phyloP scores from a whole-genome alignment of 2,329 filamentous ascomycete genomes.

The Clarireedia homoeocarpa region DNA sequence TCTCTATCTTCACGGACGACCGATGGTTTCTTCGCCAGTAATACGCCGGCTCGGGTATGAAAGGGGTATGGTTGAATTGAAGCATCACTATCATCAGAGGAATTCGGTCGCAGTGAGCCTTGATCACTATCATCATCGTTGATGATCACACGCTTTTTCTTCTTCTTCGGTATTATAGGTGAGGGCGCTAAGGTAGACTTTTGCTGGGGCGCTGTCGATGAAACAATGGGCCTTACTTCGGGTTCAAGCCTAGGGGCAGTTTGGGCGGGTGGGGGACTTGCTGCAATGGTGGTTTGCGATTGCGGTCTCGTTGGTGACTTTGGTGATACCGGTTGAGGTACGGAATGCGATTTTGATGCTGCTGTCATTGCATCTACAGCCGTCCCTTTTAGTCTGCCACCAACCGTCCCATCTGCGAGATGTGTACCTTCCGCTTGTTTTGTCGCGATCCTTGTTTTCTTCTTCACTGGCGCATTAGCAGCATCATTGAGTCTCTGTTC shows the following conservation, averaged over 20 bases:
- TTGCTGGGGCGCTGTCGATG: neutral
- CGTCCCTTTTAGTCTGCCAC: slow-evolving; percentile 42
- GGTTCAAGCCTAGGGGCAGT: neutral
- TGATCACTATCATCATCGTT: slow-evolving; percentile 22
- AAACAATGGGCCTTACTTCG: neutral
- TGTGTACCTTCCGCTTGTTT: slow-evolving; percentile 33
- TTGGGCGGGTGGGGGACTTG: slow-evolving; percentile 4
- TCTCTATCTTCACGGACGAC: slow-evolving; percentile 40
- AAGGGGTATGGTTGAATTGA: slow-evolving; percentile 10
- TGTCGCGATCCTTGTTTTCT: slow-evolving; percentile 30
- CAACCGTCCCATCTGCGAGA: slow-evolving; percentile 43
- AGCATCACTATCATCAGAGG: slow-evolving; percentile 26
- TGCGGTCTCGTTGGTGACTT: neutral
- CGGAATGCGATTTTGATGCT: neutral
- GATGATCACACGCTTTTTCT: slow-evolving; percentile 20
- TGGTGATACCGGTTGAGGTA: slow-evolving; percentile 9
- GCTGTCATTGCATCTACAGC: slow-evolving; percentile 32
- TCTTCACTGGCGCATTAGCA: slow-evolving; percentile 34
- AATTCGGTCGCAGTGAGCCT: slow-evolving; percentile 20
- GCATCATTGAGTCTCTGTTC: slow-evolving; percentile 32
- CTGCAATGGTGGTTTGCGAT: neutral
- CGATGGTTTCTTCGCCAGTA: slow-evolving; percentile 35
- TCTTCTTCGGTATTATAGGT: slow-evolving; percentile 12
- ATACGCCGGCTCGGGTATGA: slow-evolving; percentile 17
- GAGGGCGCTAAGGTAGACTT: neutral